A percentile compares a stretch with the other conserved stretches of the same genome.
Conservation (phyloP, 129 eudicot genomes). For the Flaveria linearis region DNA sequence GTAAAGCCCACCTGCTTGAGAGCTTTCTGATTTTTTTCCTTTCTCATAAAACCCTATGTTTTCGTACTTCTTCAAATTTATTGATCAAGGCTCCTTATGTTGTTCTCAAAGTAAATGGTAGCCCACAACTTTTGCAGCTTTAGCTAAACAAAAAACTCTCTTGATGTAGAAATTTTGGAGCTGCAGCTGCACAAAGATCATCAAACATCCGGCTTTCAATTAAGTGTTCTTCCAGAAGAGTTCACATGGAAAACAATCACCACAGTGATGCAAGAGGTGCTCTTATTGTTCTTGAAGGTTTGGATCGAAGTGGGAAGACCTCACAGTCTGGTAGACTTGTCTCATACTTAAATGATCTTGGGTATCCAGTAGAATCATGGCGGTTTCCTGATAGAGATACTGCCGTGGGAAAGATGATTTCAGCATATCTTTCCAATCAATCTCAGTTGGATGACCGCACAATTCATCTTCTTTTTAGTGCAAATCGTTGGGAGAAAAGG, state of each 20-base stretch:
- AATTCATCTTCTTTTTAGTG: slow-evolving; percentile 82
- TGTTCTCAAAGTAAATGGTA: not conserved
- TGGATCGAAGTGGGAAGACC: slow-evolving; percentile 90
- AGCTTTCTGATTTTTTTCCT: slow-evolving; percentile 1
- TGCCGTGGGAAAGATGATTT: slow-evolving; percentile 81
- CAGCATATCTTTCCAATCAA: slow-evolving; percentile 73
- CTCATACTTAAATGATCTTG: slow-evolving; percentile 51
- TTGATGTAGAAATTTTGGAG: slow-evolving; percentile 40
- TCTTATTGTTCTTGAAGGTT: slow-evolving; percentile 79
- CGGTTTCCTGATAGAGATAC: slow-evolving; percentile 89
- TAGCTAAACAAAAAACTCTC: not conserved
- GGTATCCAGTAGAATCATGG: slow-evolving; percentile 68
- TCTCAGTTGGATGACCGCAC: slow-evolving; percentile 86
- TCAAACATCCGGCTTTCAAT: slow-evolving; percentile 27
- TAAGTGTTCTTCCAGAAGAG: slow-evolving; percentile 42
- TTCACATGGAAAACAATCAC: slow-evolving; percentile 53
- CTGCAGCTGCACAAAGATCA: slow-evolving; percentile 32
- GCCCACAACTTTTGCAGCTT: not conserved
- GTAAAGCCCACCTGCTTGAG: slow-evolving; percentile 8
- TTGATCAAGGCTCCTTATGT: not conserved
- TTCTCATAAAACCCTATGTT: not conserved
- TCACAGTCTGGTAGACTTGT: slow-evolving; percentile 60
- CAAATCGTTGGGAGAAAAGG: slow-evolving; percentile 98
- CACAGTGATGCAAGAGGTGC: slow-evolving; percentile 61
- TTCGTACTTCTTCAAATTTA: not conserved